A percentile compares a stretch with the other conserved stretches of the same genome.
phyloP scores from a whole-genome alignment of 371 early-diverging fungal species.

The Lichtheimia hyalospora region DNA sequence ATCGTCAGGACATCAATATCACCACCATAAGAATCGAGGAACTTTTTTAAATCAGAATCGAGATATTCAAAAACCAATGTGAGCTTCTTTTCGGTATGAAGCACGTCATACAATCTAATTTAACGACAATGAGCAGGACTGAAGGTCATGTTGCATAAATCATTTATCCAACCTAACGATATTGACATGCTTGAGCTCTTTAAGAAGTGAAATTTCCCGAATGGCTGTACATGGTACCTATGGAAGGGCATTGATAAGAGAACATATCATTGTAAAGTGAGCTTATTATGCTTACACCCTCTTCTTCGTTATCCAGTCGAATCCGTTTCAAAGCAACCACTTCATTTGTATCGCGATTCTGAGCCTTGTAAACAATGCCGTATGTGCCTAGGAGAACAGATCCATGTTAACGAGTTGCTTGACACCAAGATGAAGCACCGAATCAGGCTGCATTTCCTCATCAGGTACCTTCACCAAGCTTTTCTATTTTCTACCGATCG shows the following conservation, averaged over 20 bases:
- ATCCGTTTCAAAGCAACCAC: slow-evolving; percentile 98
- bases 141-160: background rate
- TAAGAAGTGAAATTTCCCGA: slow-evolving; percentile 97
- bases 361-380: slow-evolving; percentile 97
- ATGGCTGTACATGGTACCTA: slow-evolving; percentile 96
- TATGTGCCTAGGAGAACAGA: slow-evolving; percentile 72
- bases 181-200: slow-evolving; percentile 93
- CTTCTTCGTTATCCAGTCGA: slow-evolving; percentile 95
- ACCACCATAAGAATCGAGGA: slow-evolving; percentile 80
- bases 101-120: slow-evolving; percentile 85
- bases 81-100: slow-evolving; percentile 93
- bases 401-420: background rate
- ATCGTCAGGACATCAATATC: slow-evolving; percentile 77
- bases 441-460: no score
- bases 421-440: no score
- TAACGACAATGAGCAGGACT: background rate
- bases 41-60: slow-evolving; percentile 95
- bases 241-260: background rate
- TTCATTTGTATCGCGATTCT: slow-evolving; percentile 88
- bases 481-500: slow-evolving; percentile 79
- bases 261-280: background rate
- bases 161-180: slow-evolving; percentile 73
- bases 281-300: slow-evolving; percentile 66
- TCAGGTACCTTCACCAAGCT: slow-evolving; percentile 81
- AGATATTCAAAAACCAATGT: slow-evolving; percentile 95